Conservation (phyloP, 1,284 basidiomycete species). For the Malassezia caprae region DNA sequence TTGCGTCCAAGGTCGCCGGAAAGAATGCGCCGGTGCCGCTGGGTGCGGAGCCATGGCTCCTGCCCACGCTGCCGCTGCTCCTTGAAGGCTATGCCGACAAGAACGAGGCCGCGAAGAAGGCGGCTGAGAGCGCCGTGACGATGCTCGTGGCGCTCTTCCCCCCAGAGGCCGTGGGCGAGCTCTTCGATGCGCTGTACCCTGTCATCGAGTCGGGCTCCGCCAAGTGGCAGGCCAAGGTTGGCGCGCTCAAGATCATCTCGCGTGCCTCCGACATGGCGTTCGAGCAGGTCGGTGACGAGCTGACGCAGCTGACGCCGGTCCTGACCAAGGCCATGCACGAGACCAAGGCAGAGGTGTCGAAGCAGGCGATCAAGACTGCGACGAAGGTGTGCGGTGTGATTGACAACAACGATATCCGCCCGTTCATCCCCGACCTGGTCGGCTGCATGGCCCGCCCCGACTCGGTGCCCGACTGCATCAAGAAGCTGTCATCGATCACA, state of each 20-base stretch:
- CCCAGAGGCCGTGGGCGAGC: slow-evolving; percentile 60
- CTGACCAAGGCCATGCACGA: slow-evolving; percentile 91
- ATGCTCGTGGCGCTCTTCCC: slow-evolving; percentile 73
- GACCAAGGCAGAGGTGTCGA: slow-evolving; percentile 85
- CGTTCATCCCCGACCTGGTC: slow-evolving; percentile 81
- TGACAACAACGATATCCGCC: slow-evolving; percentile 83
- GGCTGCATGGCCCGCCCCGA: slow-evolving; percentile 73
- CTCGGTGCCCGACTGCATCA: slow-evolving; percentile 81
- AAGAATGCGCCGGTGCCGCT: slow-evolving; percentile 55
- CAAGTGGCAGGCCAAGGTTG: slow-evolving; percentile 92
- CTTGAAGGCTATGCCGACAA: slow-evolving; percentile 88
- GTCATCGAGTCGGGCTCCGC: slow-evolving; percentile 62
- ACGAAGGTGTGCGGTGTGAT: slow-evolving; percentile 81
- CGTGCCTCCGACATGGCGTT: slow-evolving; percentile 62
- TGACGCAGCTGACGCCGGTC: slow-evolving; percentile 72
- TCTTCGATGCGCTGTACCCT: slow-evolving; percentile 63
- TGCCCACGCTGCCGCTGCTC: slow-evolving; percentile 66
- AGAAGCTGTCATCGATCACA: slow-evolving; percentile 83
- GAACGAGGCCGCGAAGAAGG: slow-evolving; percentile 76
- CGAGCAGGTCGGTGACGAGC: slow-evolving; percentile 73
- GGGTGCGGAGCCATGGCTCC: slow-evolving; percentile 68
- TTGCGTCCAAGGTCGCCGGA: slow-evolving; percentile 46
- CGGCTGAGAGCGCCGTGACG: slow-evolving; percentile 72
- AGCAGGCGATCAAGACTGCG: slow-evolving; percentile 82
- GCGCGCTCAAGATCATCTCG: slow-evolving; percentile 63